A percentile compares a stretch with the other conserved stretches of the same genome.
phyloP scores from a whole-genome alignment of 2,329 filamentous ascomycete genomes.

The Westerdykella ornata region DNA sequence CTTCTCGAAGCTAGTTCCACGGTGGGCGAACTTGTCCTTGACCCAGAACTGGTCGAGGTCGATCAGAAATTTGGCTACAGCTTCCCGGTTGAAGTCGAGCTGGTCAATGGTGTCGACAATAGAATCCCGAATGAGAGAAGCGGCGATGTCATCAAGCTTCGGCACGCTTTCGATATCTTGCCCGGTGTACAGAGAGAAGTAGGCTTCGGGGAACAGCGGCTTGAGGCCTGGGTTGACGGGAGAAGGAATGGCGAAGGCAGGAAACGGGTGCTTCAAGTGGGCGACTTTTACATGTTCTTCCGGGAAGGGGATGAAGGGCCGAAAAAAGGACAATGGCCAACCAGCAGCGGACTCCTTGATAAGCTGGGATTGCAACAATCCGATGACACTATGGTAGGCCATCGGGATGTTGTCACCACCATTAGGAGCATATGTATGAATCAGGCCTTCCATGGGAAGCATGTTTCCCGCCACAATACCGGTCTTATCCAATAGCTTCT shows the following conservation, averaged over 20 bases:
- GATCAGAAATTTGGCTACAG: slow-evolving; percentile 80
- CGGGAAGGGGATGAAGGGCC: slow-evolving; percentile 45
- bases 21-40: slow-evolving; percentile 82
- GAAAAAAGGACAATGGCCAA: slow-evolving; percentile 66
- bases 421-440: slow-evolving; percentile 68
- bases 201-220: slow-evolving; percentile 83
- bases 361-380: slow-evolving; percentile 78
- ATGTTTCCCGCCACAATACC: slow-evolving; percentile 88
- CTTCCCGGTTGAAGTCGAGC: slow-evolving; percentile 84
- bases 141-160: slow-evolving; percentile 64
- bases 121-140: slow-evolving; percentile 76
- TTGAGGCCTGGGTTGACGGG: slow-evolving; percentile 67
- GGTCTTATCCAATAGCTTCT: slow-evolving; percentile 81
- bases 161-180: slow-evolving; percentile 89
- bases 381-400: slow-evolving; percentile 64
- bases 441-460: slow-evolving; percentile 74
- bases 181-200: slow-evolving; percentile 82
- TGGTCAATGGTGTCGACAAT: slow-evolving; percentile 91
- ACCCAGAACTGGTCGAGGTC: slow-evolving; percentile 94
- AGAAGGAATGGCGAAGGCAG: slow-evolving; percentile 66
- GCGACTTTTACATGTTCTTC: slow-evolving; percentile 48
- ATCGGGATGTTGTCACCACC: slow-evolving; percentile 55
- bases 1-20: slow-evolving; percentile 86
- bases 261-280: slow-evolving; percentile 61
- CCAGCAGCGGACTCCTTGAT: slow-evolving; percentile 65